These are phyloP conservation scores for Leucocoprinus leucothites DNA, from an alignment of 768 basidiomycete species.

Conservation along the genomic window DNA sequence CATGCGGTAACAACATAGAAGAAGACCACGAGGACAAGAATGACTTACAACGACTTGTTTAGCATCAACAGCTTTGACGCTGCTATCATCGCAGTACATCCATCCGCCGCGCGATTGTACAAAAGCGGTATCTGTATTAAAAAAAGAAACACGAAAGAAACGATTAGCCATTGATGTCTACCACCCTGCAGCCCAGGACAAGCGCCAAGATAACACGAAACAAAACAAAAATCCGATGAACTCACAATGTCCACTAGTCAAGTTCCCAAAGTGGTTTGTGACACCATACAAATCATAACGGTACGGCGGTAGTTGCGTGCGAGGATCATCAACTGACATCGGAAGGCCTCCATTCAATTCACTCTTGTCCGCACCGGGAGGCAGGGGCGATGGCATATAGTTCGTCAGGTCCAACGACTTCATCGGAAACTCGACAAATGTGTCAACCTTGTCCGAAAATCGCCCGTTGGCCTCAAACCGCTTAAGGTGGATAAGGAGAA, in stretches of 20 bases:
- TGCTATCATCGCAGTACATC: slow-evolving; percentile 94
- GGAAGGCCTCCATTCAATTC: slow-evolving; percentile 41
- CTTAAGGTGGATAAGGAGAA: slow-evolving; percentile 90
- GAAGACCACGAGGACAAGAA: slow-evolving; percentile 3
- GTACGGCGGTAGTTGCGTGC: slow-evolving; percentile 83
- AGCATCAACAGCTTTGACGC: slow-evolving; percentile 66
- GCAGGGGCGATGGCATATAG: slow-evolving; percentile 81
- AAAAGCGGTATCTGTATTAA: slow-evolving; percentile 92
- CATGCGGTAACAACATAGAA: neutral
- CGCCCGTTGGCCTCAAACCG: slow-evolving; percentile 88
- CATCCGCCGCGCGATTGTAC: slow-evolving; percentile 85
- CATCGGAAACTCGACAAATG: slow-evolving; percentile 86
- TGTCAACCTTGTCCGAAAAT: slow-evolving; percentile 96
- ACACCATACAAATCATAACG: slow-evolving; percentile 93
- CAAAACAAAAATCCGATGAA: neutral
- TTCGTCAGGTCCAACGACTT: slow-evolving; percentile 60
- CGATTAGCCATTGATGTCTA: neutral
- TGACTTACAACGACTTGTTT: slow-evolving; percentile 83
- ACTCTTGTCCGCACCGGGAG: slow-evolving; percentile 58
- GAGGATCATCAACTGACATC: slow-evolving; percentile 63
- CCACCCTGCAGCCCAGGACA: neutral
- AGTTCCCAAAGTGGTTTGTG: slow-evolving; percentile 92
- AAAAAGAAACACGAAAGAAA: slow-evolving; percentile 6
- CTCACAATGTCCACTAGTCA: slow-evolving; percentile 96
- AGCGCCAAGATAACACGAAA: no score